Evolutionary conservation across 2,329 filamentous ascomycete species (phyloP), one percentile per base, ranked within the genome.

Genomic region (Madurella fahalii): DNA sequence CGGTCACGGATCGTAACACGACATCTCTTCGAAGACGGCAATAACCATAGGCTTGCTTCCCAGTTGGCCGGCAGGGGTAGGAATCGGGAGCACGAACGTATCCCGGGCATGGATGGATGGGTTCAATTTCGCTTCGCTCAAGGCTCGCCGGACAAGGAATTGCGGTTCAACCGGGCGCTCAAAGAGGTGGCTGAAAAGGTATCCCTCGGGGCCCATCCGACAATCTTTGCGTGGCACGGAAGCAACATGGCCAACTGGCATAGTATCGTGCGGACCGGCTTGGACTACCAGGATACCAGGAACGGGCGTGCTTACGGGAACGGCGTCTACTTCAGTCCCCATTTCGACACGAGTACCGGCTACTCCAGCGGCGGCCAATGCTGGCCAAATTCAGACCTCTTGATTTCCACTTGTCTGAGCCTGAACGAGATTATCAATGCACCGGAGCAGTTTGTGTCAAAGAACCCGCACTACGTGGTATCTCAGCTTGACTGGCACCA

Each of bases 61-160:
- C 32, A 47, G 20, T 50, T 25, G 25, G 53, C 53, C 5, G 56
- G 53, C 2, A 47, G 58, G 47, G 65, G 58, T 53, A 65, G 61
- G 51, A 74, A 62, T 43, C 58, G 68, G 51, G 69, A 66, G 32
- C 72, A 74, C 37, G 77, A 85, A 58, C 77, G 76, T 11, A 78
- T 94, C 2, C 74, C 73, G 20, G 86, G 85, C 0, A 83, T 93
- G 73, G 64, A 75, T 0, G 75, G 71, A 2, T 93, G 85, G 78
- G 76, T 89, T 53, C 91, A 96, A 68, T 96, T 96, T 64, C 82
- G 89, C 30, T 90, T 96, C 62, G 86, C 87, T 0, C 93, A 95
- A 74, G 92, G 91, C 9, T 87, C 90, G 0, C 90, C 90, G 0
- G 90, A 95, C 64, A 95, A 92, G 64, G 92, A 96, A 67, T 76